Evolutionary conservation across 2,329 filamentous ascomycete species (phyloP).

Genomic region (Cladosporium sp.): DNA sequence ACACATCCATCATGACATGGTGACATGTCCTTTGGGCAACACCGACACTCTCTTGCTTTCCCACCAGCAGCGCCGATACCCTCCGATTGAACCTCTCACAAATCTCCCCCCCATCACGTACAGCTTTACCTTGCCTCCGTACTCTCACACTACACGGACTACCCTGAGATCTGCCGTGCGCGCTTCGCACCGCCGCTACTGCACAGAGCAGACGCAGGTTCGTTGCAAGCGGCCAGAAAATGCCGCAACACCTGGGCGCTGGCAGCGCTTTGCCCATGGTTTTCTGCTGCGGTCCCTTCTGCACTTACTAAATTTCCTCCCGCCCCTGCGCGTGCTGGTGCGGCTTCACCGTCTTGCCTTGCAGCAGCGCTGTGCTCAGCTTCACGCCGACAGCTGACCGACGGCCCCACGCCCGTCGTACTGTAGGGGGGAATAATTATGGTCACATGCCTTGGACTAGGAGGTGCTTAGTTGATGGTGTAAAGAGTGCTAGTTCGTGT

Average conservation of each 20-base stretch:
- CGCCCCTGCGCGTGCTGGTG: not conserved
- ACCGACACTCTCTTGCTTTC: not conserved
- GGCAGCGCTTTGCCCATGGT: too few species aligned
- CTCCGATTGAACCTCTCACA: too few species aligned
- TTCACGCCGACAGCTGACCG: not conserved
- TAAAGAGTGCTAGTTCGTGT: too few species aligned
- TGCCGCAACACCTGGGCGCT: not conserved
- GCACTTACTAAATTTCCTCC: not conserved
- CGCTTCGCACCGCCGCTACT: slow-evolving; percentile 5
- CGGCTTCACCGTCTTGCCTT: not conserved
- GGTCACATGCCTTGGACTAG: too few species aligned
- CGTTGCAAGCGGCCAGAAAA: slow-evolving; percentile 1
- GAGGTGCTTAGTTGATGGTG: too few species aligned
- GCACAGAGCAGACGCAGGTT: slow-evolving; percentile 11
- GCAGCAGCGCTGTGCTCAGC: not conserved
- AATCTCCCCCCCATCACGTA: not conserved
- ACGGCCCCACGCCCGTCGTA: not conserved
- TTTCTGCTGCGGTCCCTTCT: too few species aligned
- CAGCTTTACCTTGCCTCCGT: not conserved
- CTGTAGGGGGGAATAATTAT: too few species aligned
- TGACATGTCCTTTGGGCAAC: too few species aligned
- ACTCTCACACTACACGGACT: too few species aligned
- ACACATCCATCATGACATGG: too few species aligned
- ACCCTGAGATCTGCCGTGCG: slow-evolving; percentile 5
- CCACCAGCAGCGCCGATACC: not conserved